Conservation (phyloP, 352 stramenopile genomes). For the Phytophthora megakarya region DNA sequence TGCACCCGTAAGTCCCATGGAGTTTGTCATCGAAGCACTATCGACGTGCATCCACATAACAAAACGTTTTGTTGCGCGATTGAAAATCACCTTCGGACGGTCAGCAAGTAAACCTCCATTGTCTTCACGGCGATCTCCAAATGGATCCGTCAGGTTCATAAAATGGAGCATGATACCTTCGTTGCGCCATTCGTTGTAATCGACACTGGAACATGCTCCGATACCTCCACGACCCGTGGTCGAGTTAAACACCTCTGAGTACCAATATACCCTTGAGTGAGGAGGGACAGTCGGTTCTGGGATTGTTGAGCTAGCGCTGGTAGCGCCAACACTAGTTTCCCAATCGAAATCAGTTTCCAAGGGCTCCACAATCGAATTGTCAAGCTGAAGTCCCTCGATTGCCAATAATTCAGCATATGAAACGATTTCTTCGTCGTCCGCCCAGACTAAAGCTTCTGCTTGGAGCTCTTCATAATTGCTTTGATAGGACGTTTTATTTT, state of each 20-base stretch:
- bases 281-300: conserved; percentile 12
- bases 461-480: conserved; percentile 44
- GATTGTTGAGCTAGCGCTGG: conserved; percentile 17
- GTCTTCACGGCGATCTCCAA: conserved; percentile 36
- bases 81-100: conserved; percentile 93
- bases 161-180: conserved; percentile 96
- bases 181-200: conserved; percentile 93
- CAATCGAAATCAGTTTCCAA: conserved; percentile 63
- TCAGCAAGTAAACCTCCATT: conserved; percentile 61
- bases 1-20: conserved; percentile 90
- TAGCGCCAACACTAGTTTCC: conserved; percentile 23
- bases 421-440: conserved; percentile 53
- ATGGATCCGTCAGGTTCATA: conserved; percentile 93
- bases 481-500: conserved; percentile 49
- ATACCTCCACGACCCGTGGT: conserved; percentile 64
- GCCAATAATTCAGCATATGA: conserved; percentile 58
- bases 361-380: conserved; percentile 56
- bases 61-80: conserved; percentile 82
- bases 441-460: conserved; percentile 13
- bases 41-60: conserved; percentile 98
- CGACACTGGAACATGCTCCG: conserved; percentile 91
- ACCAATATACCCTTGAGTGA: conserved; percentile 67
- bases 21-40: conserved; percentile 61
- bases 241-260: conserved; percentile 65
- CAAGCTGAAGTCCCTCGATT: conserved; percentile 50